phyloP scores from a whole-genome alignment of 371 early-diverging fungal genomes.

The Mortierella polycephala region DNA sequence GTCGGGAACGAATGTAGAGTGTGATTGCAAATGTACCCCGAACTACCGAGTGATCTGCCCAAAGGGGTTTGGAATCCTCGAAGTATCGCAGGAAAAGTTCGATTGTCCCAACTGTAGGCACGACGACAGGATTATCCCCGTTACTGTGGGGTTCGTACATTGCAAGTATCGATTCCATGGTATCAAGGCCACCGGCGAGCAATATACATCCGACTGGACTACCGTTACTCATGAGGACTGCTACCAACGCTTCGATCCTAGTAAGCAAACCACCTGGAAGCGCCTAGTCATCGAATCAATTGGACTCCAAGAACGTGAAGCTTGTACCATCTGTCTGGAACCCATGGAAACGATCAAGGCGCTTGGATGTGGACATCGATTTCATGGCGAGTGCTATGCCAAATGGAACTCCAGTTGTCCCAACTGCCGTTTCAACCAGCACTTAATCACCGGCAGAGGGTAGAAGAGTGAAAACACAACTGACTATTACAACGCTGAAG shows the following conservation, averaged over 20 bases:
- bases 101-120: constrained; percentile 2
- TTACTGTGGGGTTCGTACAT: constrained; percentile 5
- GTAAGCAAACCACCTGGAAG: neutral
- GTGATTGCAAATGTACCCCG: constrained; percentile 3
- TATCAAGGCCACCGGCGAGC: neutral
- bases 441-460: neutral
- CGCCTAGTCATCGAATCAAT: constrained; percentile 5
- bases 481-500: no score
- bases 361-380: neutral
- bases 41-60: constrained; percentile 2
- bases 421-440: neutral
- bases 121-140: neutral
- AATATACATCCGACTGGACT: constrained; percentile 1
- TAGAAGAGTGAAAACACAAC: no score
- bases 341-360: neutral
- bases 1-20: constrained; percentile 5
- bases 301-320: neutral
- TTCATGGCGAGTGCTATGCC: neutral
- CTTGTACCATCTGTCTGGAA: neutral
- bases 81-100: neutral
- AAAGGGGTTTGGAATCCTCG: neutral
- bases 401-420: neutral
- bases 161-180: constrained; percentile 12
- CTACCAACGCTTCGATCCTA: constrained; percentile 5
- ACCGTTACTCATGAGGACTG: neutral